A percentile compares a stretch with the other conserved stretches of the same genome.
Evolutionary conservation across 371 early-diverging fungal species (phyloP).

Genomic region (Rhizomucor pusillus): DNA sequence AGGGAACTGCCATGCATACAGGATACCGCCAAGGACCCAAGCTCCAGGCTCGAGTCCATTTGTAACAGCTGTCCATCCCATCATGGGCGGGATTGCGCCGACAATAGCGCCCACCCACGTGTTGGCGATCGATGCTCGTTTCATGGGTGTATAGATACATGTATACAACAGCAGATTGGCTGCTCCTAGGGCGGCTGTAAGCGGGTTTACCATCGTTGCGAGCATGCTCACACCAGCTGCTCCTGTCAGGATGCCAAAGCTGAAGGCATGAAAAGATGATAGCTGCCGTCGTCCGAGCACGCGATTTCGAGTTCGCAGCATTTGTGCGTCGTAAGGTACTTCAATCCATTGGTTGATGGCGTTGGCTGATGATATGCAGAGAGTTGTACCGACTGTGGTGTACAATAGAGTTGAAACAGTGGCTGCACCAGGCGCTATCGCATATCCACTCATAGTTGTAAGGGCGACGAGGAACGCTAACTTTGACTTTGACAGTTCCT

Average conservation of each 20-base stretch:
- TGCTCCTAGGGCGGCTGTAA: conserved; percentile 78
- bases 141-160: conserved; percentile 90
- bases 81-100: conserved; percentile 97
- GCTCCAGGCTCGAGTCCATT: conserved; percentile 77
- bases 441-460: conserved; percentile 95
- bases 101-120: conserved; percentile 97
- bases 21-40: conserved; percentile 73
- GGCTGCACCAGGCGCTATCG: conserved; percentile 83
- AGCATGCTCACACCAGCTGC: conserved; percentile 69
- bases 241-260: conserved; percentile 74
- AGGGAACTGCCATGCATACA: conserved; percentile 98
- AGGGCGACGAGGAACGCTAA: conserved; percentile 88
- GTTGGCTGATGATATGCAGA: conserved; percentile 94
- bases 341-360: conserved; percentile 96
- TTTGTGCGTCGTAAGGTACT: conserved; percentile 95
- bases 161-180: conserved; percentile 90
- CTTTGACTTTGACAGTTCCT: conserved; percentile 76
- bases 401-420: conserved; percentile 70
- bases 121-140: conserved; percentile 89
- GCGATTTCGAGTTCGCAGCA: conserved; percentile 90
- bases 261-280: conserved; percentile 85
- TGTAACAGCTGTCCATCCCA: conserved; percentile 94
- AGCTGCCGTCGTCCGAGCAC: conserved; percentile 80
- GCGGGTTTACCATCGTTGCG: conserved; percentile 78
- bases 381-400: conserved; percentile 85